These are phyloP conservation scores for Lineolata rhizophorae DNA, from an alignment of 495 filamentous ascomycete species.

Conservation along the genomic window DNA sequence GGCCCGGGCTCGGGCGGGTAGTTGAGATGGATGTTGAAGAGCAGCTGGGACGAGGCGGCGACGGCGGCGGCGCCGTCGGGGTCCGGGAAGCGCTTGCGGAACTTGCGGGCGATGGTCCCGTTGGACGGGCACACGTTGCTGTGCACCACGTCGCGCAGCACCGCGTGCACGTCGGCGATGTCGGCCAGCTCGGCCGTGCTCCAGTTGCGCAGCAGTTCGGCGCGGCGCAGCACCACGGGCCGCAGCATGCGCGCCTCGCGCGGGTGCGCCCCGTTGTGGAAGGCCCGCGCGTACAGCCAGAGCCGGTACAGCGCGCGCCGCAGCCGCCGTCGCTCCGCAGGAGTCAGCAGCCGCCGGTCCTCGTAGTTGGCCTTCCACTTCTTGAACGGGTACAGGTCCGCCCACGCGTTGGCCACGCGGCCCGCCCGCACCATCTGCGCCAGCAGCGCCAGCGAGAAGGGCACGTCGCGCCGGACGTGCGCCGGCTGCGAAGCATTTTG, in stretches of 20 bases:
- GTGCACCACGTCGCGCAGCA: constrained; percentile 29
- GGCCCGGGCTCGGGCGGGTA: constrained; percentile 14
- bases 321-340: constrained; percentile 33
- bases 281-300: constrained; percentile 41
- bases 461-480: constrained; percentile 25
- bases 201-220: constrained; percentile 35
- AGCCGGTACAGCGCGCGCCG: constrained; percentile 45
- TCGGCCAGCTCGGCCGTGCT: constrained; percentile 29
- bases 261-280: constrained; percentile 26
- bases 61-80: constrained; percentile 11
- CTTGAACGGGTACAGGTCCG: constrained; percentile 42
- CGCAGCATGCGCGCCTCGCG: constrained; percentile 25
- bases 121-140: constrained; percentile 38
- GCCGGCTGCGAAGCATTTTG: constrained; percentile 33
- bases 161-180: constrained; percentile 27
- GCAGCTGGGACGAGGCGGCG: constrained; percentile 14
- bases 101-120: constrained; percentile 33
- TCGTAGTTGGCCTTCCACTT: constrained; percentile 39
- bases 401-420: constrained; percentile 37
- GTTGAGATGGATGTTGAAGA: constrained; percentile 32
- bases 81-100: constrained; percentile 31
- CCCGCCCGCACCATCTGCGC: constrained; percentile 36
- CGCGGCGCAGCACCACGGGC: constrained; percentile 24
- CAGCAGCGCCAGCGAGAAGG: constrained; percentile 31
- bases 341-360: constrained; percentile 36